Evolutionary conservation across 768 basidiomycete species (phyloP), one percentile per base, ranked within the genome.

Genomic region (Mycena floridula): DNA sequence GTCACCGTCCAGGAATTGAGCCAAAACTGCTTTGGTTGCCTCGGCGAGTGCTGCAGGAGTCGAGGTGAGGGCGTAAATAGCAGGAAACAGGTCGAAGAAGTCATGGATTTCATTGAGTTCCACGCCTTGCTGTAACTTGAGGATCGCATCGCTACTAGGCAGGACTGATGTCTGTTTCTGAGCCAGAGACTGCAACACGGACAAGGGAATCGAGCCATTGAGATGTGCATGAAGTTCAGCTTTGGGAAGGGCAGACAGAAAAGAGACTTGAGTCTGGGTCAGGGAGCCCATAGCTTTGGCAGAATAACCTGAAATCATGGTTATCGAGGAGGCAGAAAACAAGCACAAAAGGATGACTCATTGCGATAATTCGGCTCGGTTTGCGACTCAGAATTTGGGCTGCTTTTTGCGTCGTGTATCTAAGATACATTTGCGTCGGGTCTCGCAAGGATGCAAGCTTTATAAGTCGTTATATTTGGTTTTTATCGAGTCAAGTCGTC

Each of bases 181-280:
- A 0, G 82, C 85, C 12, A 92, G 76, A 7, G 78, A 70, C 49
- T 79, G 77, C 0, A 91, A 72, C 22, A 77, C 62, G 0, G 63
- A 42, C 21, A 89, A 63, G 1, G 89, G 89, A 25, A 92, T 90
- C 8, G 80, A 91, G 0, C 89, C 89, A 52, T 90, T 90, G 4
- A 90, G 74, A 55, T 91, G 89, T 0, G 89, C 89, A 49, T 91
- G 89, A 0, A 92, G 73, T 56, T 93, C 89, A 1, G 89, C 87
- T 60, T 92, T 92, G 8, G 84, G 84, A 0, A 90, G 69, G 1
- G 49, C 45, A 39, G 75, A 67, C 35, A 92, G 65, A 59, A 90
- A 91, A 5, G 58, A 26, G 20, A 81, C 40, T 50, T 89, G 80
- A 5, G 62, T 49, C 0, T 65, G 50, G 8, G 66, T 64, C 20